Conservation (phyloP, 306 rosid genomes). For the Rubus idaeus region DNA sequence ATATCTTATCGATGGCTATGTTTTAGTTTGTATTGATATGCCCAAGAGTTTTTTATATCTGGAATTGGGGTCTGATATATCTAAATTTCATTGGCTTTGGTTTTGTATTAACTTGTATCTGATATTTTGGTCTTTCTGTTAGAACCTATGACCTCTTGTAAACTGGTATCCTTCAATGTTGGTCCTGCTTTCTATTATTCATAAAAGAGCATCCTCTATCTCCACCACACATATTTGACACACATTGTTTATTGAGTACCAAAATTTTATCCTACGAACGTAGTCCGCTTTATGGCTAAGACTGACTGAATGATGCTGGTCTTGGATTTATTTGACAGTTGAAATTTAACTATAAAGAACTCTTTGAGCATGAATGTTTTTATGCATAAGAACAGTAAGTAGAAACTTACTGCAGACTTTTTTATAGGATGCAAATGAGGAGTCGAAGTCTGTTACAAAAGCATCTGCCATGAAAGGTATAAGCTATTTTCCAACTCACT, state of each 20-base stretch:
- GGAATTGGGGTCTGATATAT: not conserved
- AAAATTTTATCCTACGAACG: not conserved
- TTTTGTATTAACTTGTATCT: not conserved
- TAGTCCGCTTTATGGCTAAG: not conserved
- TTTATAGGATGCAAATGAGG: conserved; percentile 76
- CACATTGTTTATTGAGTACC: not conserved
- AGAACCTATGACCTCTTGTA: not conserved
- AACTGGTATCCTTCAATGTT: not conserved
- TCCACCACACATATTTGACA: not conserved
- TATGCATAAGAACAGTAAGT: not conserved
- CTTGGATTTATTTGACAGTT: not conserved
- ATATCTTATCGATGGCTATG: conserved; percentile 16
- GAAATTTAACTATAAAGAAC: not conserved
- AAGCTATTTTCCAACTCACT: conserved; percentile 4
- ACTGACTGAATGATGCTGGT: not conserved
- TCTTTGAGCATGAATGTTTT: not conserved
- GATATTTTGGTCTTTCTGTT: not conserved
- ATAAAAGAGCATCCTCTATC: not conserved
- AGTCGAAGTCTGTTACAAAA: conserved; percentile 87
- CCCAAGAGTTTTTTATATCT: not conserved
- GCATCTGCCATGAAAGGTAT: conserved; percentile 91
- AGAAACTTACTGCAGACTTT: not conserved
- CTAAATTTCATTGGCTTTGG: conserved; percentile 4
- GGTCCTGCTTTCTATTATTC: not conserved
- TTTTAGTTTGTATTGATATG: conserved; percentile 11